Evolutionary conservation across 805 yeast species (phyloP).

Genomic region (Ogataea nitratoaversa): DNA sequence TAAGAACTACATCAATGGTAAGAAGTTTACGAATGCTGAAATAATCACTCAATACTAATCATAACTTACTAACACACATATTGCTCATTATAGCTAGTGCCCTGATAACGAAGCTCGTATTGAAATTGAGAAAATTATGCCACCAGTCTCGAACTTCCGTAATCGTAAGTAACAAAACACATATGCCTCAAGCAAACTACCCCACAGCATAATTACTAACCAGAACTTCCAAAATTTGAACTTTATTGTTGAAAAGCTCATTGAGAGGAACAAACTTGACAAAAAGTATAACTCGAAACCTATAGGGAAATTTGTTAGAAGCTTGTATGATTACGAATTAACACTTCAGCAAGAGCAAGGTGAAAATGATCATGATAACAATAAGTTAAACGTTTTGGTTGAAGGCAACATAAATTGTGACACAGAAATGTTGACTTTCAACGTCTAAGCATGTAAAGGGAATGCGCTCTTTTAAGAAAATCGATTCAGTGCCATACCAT

Average conservation of each 20-base stretch:
- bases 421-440: neutral
- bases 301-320: conserved; percentile 17
- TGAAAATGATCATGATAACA: neutral
- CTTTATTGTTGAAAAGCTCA: too few relatives aligned
- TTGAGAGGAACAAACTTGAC: conserved; percentile 12
- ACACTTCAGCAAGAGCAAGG: neutral
- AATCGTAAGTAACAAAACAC: conserved; percentile 19
- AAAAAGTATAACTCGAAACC: conserved; percentile 17
- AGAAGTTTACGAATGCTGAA: too few relatives aligned
- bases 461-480: neutral
- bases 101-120: conserved; percentile 11
- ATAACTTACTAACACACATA: conserved; percentile 6
- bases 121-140: conserved; percentile 21
- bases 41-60: too few relatives aligned
- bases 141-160: conserved; percentile 14
- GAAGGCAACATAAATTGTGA: conserved; percentile 1
- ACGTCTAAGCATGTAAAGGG: neutral
- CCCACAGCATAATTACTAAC: too few relatives aligned
- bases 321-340: conserved; percentile 22
- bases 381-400: neutral
- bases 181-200: neutral
- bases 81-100: conserved; percentile 16
- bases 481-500: too few relatives aligned
- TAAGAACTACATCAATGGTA: conserved; percentile 22
- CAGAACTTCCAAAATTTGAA: too few relatives aligned